phyloP scores from a whole-genome alignment of 75 land plant genomes.

The Ceratopteris richardii region DNA sequence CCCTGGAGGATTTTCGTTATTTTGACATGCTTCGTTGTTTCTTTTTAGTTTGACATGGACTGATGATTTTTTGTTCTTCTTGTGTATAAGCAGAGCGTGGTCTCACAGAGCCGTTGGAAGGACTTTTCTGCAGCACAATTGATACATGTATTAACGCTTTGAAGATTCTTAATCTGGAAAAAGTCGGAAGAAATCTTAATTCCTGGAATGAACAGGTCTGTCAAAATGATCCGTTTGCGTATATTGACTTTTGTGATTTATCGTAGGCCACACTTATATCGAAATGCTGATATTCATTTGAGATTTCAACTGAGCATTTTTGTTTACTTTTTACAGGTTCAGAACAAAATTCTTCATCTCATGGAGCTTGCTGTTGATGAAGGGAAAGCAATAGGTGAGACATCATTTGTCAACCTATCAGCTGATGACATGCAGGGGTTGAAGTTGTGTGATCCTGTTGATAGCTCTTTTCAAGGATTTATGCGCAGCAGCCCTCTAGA shows the following conservation, averaged over 20 bases:
- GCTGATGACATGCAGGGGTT: not conserved
- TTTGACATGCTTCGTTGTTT: too few relatives aligned
- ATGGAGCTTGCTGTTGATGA: constrained; percentile 2
- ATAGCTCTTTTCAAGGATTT: too few relatives aligned
- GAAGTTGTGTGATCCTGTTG: not conserved
- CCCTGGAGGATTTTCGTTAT: too few relatives aligned
- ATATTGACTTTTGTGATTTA: too few relatives aligned
- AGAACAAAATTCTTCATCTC: not conserved
- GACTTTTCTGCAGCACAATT: not conserved
- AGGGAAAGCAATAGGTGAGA: not conserved
- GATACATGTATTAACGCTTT: not conserved
- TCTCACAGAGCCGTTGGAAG: not conserved
- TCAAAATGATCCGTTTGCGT: too few relatives aligned
- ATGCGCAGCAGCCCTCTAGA: too few relatives aligned
- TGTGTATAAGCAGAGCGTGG: constrained; percentile 3
- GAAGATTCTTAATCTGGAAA: not conserved
- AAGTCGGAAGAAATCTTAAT: not conserved
- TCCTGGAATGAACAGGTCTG: not conserved
- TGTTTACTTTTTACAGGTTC: not conserved
- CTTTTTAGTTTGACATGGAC: too few relatives aligned
- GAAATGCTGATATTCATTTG: not conserved
- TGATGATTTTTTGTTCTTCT: too few relatives aligned
- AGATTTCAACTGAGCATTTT: not conserved
- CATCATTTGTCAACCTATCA: not conserved
- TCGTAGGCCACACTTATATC: too few relatives aligned